phyloP scores from a whole-genome alignment of 768 basidiomycete genomes.

The Chiua virens region DNA sequence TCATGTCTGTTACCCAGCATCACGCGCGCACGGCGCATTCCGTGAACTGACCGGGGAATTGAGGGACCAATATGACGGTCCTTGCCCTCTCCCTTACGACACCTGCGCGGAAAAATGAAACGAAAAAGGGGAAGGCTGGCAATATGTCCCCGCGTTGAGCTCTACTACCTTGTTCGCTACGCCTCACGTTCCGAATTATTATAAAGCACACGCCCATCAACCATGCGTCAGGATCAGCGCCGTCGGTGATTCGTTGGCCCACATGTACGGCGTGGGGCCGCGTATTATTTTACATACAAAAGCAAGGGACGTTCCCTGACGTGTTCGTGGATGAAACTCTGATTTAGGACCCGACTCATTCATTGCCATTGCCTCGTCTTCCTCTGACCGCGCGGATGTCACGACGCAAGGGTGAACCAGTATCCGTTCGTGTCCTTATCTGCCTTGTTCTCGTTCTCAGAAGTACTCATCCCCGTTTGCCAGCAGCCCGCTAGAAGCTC shows the following conservation, averaged over 20 bases:
- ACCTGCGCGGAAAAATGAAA: not conserved
- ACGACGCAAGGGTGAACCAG: constrained; percentile 16
- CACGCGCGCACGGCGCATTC: constrained; percentile 13
- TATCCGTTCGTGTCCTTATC: constrained; percentile 9
- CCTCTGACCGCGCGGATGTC: constrained; percentile 21
- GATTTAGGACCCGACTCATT: constrained; percentile 6
- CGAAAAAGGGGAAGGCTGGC: not conserved
- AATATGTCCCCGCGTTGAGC: too few relatives aligned
- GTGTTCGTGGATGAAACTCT: constrained; percentile 3
- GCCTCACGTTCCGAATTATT: constrained; percentile 10
- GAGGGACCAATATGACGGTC: not conserved
- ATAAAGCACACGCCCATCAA: not conserved
- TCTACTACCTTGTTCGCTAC: not conserved
- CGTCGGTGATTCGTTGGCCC: constrained; percentile 19
- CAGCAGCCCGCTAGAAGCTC: constrained; percentile 10
- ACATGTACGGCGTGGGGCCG: constrained; percentile 4
- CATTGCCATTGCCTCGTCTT: constrained; percentile 1
- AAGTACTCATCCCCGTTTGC: constrained; percentile 6
- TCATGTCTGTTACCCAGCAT: constrained; percentile 14
- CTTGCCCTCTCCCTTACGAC: constrained; percentile 4
- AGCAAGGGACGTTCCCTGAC: constrained; percentile 5
- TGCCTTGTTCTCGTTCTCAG: not conserved
- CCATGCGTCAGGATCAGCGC: constrained; percentile 14
- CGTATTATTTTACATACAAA: constrained; percentile 20
- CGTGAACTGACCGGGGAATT: constrained; percentile 14